Evolutionary conservation across 2,329 filamentous ascomycete genomes (phyloP).

Genomic region (Hymenoscyphus repandus): DNA sequence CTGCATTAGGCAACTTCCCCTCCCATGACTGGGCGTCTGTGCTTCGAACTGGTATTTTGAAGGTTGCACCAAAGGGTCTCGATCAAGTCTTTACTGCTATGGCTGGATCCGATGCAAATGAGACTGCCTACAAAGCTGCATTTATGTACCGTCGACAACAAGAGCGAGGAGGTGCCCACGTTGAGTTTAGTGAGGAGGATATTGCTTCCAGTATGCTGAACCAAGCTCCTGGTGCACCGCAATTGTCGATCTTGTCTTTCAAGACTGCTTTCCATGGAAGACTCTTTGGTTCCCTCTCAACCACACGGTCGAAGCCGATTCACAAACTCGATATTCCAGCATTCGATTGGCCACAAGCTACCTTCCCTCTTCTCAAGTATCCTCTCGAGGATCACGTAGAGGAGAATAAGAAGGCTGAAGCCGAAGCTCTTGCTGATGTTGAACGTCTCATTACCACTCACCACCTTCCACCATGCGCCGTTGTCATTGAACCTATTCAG

Average conservation of each 20-base stretch:
- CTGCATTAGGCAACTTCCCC: conserved; percentile 76
- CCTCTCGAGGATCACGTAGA: conserved; percentile 64
- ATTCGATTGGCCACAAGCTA: conserved; percentile 81
- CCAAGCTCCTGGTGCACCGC: conserved; percentile 64
- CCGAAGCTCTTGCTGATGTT: conserved; percentile 66
- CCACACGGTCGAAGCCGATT: conserved; percentile 76
- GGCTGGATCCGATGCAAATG: conserved; percentile 77
- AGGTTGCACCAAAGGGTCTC: conserved; percentile 67
- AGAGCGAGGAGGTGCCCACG: conserved; percentile 59
- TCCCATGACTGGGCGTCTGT: conserved; percentile 69
- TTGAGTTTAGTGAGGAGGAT: conserved; percentile 68
- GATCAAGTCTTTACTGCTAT: conserved; percentile 78
- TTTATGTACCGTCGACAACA: conserved; percentile 76
- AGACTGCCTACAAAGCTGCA: conserved; percentile 79
- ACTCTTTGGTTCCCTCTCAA: conserved; percentile 71
- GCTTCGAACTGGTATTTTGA: conserved; percentile 65
- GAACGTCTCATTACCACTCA: conserved; percentile 63
- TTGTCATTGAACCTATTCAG: conserved; percentile 76
- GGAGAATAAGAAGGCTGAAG: conserved; percentile 68
- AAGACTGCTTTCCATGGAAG: conserved; percentile 75
- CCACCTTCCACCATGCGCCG: conserved; percentile 66
- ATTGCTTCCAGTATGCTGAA: conserved; percentile 65
- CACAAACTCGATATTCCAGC: conserved; percentile 87
- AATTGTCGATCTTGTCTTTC: conserved; percentile 75
- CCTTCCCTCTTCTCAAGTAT: conserved; percentile 73